Base-by-base conservation (phyloP, 2,329 filamentous ascomycete genomes). In the Westerdykella sp. region DNA sequence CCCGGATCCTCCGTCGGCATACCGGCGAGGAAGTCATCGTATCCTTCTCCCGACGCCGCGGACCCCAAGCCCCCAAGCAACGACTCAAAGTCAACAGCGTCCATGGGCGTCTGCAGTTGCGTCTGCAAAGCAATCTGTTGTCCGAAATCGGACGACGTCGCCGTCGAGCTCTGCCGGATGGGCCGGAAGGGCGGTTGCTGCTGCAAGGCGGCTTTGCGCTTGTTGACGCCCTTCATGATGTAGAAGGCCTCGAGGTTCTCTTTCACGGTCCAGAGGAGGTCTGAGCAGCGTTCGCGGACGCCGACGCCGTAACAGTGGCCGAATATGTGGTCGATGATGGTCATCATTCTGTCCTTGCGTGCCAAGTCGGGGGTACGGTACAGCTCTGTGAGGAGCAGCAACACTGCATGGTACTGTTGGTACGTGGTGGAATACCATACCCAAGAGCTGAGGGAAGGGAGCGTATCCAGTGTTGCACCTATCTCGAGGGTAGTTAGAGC, bases 231-330 rank as follows among this genome's bases (percentile, higher is more conserved):
- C 34, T 66, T 66, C 61, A 66, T 64, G 16, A 64, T 58, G 48
- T 65, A 67, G 43, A 65, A 67, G 3, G 61, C 61, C 37, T 67
- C 63, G 23, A 67, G 56, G 37, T 65, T 66, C n/a, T 65, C 61
- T 35, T 67, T 67, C 3, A 67, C 62, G 1, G 60, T 64, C 54
- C 60, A 64, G 11, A 67, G 51, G 5, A 67, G 51, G 28, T 66
- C 63, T 0, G 53, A 55, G 38, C 63, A 66, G 13, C 63, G 57
- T 38, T 67, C 62, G 15, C 60, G 54, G 1, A 67, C 57, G 28
- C 55, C 58, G 39, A 65, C 53, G 43, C 63, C 63, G 44, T 67
- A 67, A 49, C 63, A 66, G 47, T 67, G 63, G 3, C 63, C 63
- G 46, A 67, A 67, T 22, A 67, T 62, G 43, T 67, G 63, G 48